Evolutionary conservation across 306 rosid genomes (phyloP).

Genomic region (Hylodesmum podocarpum): DNA sequence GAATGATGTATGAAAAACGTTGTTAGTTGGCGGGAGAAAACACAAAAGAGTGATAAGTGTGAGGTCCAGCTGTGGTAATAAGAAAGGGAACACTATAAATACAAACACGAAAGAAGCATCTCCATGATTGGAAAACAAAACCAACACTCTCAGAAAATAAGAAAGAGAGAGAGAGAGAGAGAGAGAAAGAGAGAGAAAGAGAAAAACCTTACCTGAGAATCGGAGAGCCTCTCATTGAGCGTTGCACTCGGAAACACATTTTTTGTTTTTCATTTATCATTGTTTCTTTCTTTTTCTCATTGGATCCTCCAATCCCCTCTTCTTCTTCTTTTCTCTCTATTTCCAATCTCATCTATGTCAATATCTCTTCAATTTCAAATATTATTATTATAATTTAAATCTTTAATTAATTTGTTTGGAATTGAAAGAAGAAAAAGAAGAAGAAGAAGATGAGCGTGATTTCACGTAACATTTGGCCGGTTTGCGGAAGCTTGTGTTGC

Average conservation of each 20-base stretch:
- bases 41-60: background rate
- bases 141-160: background rate
- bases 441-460: constrained; percentile 55
- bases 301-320: background rate
- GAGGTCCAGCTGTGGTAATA: background rate
- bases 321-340: constrained; percentile 2
- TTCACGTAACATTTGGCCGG: constrained; percentile 73
- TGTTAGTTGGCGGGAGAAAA: background rate
- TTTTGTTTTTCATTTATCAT: background rate
- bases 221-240: background rate
- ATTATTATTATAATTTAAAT: too few relatives aligned
- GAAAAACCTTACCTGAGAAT: background rate
- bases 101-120: background rate
- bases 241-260: background rate
- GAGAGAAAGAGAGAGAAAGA: background rate
- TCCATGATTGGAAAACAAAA: background rate
- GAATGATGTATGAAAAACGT: background rate
- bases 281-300: background rate
- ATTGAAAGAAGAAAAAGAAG: background rate
- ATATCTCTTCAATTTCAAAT: background rate
- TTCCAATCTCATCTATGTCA: background rate
- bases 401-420: background rate
- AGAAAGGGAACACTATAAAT: background rate
- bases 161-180: background rate
- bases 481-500: constrained; percentile 76